A percentile compares a stretch with the other conserved stretches of the same genome.
Evolutionary conservation across 148 eudicot species (phyloP).

Genomic region (Polygonum aviculare): DNA sequence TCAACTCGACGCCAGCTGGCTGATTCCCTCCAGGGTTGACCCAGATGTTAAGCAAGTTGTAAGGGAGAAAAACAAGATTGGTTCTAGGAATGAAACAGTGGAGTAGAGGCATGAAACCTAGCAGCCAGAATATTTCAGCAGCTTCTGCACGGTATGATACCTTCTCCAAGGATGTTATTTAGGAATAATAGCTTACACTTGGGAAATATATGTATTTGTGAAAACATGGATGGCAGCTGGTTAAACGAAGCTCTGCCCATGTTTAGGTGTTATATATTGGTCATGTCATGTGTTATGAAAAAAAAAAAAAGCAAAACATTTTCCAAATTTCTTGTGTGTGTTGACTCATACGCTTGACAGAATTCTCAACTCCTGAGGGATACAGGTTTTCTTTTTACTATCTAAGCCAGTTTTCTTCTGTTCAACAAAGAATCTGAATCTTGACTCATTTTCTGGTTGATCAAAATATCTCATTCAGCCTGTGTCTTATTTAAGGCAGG

Average conservation of each 20-base stretch:
- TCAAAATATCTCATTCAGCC: neutral
- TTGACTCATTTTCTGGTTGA: neutral
- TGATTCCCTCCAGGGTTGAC: neutral
- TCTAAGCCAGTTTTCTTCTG: neutral
- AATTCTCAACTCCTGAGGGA: neutral
- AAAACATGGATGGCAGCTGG: neutral
- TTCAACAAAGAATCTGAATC: neutral
- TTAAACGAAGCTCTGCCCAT: neutral
- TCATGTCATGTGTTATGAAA: neutral
- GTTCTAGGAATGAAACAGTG: neutral
- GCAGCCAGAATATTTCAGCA: neutral
- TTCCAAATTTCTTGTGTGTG: neutral
- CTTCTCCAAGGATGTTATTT: constrained; percentile 1
- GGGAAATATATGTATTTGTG: constrained; percentile 11
- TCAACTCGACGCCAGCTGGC: neutral
- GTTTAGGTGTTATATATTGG: neutral
- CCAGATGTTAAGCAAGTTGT: neutral
- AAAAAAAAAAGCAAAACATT: constrained; percentile 4
- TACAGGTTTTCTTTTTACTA: neutral
- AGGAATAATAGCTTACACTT: constrained; percentile 7
- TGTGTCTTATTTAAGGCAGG: neutral
- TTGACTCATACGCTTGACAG: neutral
- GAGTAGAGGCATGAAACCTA: neutral
- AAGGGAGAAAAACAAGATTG: neutral
- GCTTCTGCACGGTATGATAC: neutral